Evolutionary conservation across 192 early-diverging fungal genomes (phyloP).

Genomic region (Backusella morwellensis): DNA sequence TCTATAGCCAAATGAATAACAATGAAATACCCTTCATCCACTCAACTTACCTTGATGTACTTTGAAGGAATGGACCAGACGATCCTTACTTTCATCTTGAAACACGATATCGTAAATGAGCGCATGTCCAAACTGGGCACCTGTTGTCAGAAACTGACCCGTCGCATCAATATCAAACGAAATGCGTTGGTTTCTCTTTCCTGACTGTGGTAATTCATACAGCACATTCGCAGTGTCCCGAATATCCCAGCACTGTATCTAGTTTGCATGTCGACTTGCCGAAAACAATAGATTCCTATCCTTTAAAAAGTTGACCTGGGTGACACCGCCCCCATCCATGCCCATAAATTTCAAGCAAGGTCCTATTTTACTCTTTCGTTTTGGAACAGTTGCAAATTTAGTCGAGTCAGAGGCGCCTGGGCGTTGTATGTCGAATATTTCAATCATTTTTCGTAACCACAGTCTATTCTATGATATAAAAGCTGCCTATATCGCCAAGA

Average conservation of each 20-base stretch:
- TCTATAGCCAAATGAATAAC: conserved; percentile 36
- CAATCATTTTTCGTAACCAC: too few relatives aligned
- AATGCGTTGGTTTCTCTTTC: conserved; percentile 71
- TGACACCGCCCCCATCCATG: conserved; percentile 56
- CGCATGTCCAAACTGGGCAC: conserved; percentile 54
- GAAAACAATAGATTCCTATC: conserved; percentile 66
- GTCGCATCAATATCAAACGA: conserved; percentile 64
- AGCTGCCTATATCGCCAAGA: too few relatives aligned
- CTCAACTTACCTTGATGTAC: conserved; percentile 18
- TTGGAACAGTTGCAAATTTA: conserved; percentile 53
- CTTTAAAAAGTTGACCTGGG: conserved; percentile 64
- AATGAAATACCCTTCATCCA: neutral
- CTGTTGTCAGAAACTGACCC: conserved; percentile 59
- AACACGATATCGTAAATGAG: conserved; percentile 31
- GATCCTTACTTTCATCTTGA: conserved; percentile 3
- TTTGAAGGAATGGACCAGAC: neutral
- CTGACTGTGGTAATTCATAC: conserved; percentile 43
- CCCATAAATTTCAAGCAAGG: conserved; percentile 49
- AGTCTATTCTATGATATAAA: too few relatives aligned
- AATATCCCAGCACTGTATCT: conserved; percentile 77
- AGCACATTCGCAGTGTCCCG: conserved; percentile 68
- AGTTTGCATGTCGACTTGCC: conserved; percentile 56
- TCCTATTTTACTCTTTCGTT: conserved; percentile 64
- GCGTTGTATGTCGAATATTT: conserved; percentile 67
- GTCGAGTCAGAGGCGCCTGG: conserved; percentile 51